Conservation (phyloP, 306 rosid species). For the Glycine soja region DNA sequence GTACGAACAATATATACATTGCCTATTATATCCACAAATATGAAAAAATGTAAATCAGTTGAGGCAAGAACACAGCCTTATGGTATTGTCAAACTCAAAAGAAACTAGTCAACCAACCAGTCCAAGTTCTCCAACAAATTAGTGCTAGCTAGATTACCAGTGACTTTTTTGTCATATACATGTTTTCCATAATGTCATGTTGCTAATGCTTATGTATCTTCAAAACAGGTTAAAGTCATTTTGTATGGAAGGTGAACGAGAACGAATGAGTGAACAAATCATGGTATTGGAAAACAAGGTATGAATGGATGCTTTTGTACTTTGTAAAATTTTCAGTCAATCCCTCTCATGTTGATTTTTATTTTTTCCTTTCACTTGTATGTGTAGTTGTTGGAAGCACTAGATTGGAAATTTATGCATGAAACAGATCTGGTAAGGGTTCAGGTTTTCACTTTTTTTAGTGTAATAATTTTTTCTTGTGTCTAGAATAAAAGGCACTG, state of each 20-base stretch:
- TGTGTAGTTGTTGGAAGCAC: slow-evolving; percentile 88
- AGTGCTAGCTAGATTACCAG: slow-evolving; percentile 2
- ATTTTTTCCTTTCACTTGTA: slow-evolving; percentile 6
- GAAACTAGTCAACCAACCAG: slow-evolving; percentile 11
- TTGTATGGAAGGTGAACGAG: slow-evolving; percentile 89
- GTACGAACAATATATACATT: neutral
- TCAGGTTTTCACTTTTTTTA: slow-evolving; percentile 46
- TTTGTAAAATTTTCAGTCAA: neutral
- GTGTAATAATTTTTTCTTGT: neutral
- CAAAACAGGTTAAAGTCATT: slow-evolving; percentile 83
- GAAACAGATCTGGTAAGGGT: slow-evolving; percentile 59
- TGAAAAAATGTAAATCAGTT: slow-evolving; percentile 8
- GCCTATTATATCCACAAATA: slow-evolving; percentile 21
- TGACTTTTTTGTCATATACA: slow-evolving; percentile 16
- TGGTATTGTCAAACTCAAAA: neutral
- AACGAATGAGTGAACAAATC: slow-evolving; percentile 77
- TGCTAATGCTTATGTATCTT: slow-evolving; percentile 36
- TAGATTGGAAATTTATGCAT: slow-evolving; percentile 97
- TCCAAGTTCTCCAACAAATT: slow-evolving; percentile 9
- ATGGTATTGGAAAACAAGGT: slow-evolving; percentile 83
- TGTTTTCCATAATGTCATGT: slow-evolving; percentile 9
- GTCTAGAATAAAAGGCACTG: slow-evolving; percentile 14
- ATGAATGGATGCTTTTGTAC: slow-evolving; percentile 30
- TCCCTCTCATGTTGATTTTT: slow-evolving; percentile 29
- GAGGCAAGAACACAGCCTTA: slow-evolving; percentile 30